Conservation (phyloP, 2,329 filamentous ascomycete species). For the Ramichloridium luteum region DNA sequence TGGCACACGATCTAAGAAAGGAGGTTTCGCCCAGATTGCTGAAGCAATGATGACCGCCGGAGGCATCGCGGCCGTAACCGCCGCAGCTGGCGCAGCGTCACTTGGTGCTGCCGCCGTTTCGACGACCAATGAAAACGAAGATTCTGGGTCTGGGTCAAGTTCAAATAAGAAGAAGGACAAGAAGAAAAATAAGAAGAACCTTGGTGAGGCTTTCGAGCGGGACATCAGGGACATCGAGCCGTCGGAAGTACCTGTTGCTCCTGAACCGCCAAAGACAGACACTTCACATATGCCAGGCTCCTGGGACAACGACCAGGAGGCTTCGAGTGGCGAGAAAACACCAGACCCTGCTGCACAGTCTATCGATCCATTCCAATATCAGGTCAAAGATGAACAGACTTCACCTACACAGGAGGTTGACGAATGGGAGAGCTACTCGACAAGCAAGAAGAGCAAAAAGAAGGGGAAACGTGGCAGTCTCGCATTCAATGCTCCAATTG, state of each 20-base stretch:
- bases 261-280: constrained; percentile 4
- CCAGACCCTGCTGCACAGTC: constrained; percentile 2
- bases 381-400: constrained; percentile 10
- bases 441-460: constrained; percentile 30
- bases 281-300: constrained; percentile 18
- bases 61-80: too few species aligned
- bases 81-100: too few species aligned
- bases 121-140: constrained; percentile 13
- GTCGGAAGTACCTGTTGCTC: constrained; percentile 2
- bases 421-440: constrained; percentile 10
- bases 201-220: constrained; percentile 21
- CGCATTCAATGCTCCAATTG: constrained; percentile 29
- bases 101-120: constrained; percentile 12
- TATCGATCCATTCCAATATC: constrained; percentile 13
- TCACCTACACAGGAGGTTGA: constrained; percentile 13
- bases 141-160: constrained; percentile 10
- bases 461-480: constrained; percentile 33
- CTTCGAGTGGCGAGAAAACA: constrained; percentile 16
- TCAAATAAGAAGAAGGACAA: constrained; percentile 20
- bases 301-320: constrained; percentile 15
- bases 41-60: constrained; percentile 18
- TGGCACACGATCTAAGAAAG: too few species aligned
- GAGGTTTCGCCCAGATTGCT: constrained; percentile 20
- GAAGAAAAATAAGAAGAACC: constrained; percentile 28
- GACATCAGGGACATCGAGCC: constrained; percentile 22